phyloP scores from a whole-genome alignment of 306 rosid genomes.

The Comarum palustre region DNA sequence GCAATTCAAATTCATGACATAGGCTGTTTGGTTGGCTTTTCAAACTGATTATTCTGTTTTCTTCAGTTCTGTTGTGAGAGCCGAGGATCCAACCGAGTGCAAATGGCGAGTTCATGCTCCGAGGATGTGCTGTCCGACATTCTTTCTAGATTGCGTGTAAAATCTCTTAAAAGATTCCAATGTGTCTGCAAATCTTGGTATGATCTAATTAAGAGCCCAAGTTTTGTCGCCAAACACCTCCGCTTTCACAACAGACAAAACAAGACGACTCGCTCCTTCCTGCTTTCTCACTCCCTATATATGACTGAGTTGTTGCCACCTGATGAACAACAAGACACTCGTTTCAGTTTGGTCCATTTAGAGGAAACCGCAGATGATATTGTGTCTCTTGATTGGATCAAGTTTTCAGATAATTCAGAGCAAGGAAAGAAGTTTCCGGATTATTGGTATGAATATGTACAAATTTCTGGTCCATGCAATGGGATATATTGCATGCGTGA shows the following conservation, averaged over 20 bases:
- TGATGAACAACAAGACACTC: background rate
- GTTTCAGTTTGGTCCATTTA: background rate
- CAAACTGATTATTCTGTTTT: background rate
- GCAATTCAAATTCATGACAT: too few relatives aligned
- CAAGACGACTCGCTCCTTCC: background rate
- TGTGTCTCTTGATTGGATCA: background rate
- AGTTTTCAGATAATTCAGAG: background rate
- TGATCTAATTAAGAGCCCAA: background rate
- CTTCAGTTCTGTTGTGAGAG: background rate
- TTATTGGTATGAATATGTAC: background rate
- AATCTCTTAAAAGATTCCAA: background rate
- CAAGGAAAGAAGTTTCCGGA: background rate
- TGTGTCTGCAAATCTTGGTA: background rate
- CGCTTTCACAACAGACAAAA: background rate
- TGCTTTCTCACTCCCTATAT: background rate
- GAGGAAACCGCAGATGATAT: background rate
- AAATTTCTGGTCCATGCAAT: background rate
- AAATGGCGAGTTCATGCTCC: background rate
- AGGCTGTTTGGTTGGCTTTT: too few relatives aligned
- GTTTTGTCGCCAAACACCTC: background rate
- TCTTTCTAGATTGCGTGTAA: background rate
- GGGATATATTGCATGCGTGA: background rate
- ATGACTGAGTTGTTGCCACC: background rate
- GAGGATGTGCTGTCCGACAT: background rate
- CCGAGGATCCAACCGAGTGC: background rate